These are phyloP conservation scores for Falciphora oryzae DNA, from an alignment of 2,329 filamentous ascomycete species.

Conservation along the genomic window DNA sequence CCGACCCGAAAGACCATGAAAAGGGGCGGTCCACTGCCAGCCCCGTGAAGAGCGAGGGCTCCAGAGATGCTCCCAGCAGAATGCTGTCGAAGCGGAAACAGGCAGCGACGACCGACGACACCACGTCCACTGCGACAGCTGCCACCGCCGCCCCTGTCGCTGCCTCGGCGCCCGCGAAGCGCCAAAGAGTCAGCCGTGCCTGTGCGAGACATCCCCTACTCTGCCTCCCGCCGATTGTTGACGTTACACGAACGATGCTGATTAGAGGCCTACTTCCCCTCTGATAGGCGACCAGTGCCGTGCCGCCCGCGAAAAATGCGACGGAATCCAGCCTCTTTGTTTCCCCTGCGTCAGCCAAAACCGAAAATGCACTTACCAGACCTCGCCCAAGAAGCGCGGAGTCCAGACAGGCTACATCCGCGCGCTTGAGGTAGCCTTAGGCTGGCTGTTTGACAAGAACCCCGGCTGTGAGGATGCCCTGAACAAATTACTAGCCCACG, in stretches of 20 bases:
- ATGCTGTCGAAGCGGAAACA: too few species aligned
- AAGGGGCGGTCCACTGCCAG: too few species aligned
- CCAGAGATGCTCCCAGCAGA: too few species aligned
- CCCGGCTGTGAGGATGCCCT: conserved; percentile 54
- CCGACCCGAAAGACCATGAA: too few species aligned
- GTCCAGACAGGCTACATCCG: conserved; percentile 77
- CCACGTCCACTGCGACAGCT: conserved; percentile 11
- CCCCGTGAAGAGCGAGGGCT: too few species aligned
- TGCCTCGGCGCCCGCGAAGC: conserved; percentile 38
- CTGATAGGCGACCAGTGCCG: conserved; percentile 52
- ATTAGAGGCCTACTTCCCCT: too few species aligned
- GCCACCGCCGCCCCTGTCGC: conserved; percentile 18
- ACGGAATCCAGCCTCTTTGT: conserved; percentile 61
- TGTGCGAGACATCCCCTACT: conserved; percentile 29
- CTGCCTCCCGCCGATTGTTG: too few species aligned
- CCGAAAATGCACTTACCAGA: conserved; percentile 64
- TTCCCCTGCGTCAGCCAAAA: conserved; percentile 59
- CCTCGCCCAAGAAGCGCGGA: conserved; percentile 69
- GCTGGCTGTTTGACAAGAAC: conserved; percentile 59
- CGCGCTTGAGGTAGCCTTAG: conserved; percentile 63
- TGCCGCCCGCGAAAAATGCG: conserved; percentile 64
- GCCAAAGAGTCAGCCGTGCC: conserved; percentile 61
- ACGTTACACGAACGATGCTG: too few species aligned
- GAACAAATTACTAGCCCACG: conserved; percentile 38
- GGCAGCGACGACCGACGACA: background rate